Percentiles rank a stretch among this genome's conserved stretches.
Evolutionary conservation across 805 yeast genomes (phyloP).

Genomic region (Alloascoidea hylecoeti): DNA sequence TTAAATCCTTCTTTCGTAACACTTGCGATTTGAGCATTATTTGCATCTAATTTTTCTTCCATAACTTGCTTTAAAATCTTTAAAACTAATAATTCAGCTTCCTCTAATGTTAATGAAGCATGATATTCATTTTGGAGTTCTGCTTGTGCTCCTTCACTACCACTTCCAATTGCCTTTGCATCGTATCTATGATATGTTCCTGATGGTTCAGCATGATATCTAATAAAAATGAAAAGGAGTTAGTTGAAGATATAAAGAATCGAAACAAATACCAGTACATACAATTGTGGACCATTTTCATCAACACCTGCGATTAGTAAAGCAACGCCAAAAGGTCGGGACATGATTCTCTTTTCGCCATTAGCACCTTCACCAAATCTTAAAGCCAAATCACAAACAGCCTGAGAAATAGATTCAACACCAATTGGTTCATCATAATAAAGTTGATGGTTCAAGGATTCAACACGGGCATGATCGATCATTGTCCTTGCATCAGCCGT

Average conservation of each 20-base stretch:
- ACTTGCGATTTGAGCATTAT: conserved; percentile 88
- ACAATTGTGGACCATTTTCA: conserved; percentile 88
- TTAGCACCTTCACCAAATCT: conserved; percentile 96
- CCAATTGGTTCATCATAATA: conserved; percentile 87
- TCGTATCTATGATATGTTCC: conserved; percentile 97
- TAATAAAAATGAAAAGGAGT: background rate
- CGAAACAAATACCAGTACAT: background rate
- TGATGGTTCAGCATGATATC: conserved; percentile 94
- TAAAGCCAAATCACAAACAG: conserved; percentile 92
- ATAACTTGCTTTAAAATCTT: conserved; percentile 92
- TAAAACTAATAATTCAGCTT: conserved; percentile 82
- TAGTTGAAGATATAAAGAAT: background rate
- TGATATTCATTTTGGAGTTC: conserved; percentile 96
- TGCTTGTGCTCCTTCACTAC: conserved; percentile 98
- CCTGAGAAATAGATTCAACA: conserved; percentile 88
- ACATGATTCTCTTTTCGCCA: conserved; percentile 91
- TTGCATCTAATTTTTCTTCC: conserved; percentile 96
- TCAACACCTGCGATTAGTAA: conserved; percentile 90
- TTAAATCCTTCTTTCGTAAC: conserved; percentile 82
- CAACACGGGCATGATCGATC: conserved; percentile 96
- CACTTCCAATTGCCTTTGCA: conserved; percentile 98
- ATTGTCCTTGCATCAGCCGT: conserved; percentile 98
- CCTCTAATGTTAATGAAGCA: conserved; percentile 76
- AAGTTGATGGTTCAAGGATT: conserved; percentile 57
- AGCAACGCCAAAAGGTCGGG: conserved; percentile 98